Conservation (phyloP, 1,284 basidiomycete species). For the Leccinum huronense region DNA sequence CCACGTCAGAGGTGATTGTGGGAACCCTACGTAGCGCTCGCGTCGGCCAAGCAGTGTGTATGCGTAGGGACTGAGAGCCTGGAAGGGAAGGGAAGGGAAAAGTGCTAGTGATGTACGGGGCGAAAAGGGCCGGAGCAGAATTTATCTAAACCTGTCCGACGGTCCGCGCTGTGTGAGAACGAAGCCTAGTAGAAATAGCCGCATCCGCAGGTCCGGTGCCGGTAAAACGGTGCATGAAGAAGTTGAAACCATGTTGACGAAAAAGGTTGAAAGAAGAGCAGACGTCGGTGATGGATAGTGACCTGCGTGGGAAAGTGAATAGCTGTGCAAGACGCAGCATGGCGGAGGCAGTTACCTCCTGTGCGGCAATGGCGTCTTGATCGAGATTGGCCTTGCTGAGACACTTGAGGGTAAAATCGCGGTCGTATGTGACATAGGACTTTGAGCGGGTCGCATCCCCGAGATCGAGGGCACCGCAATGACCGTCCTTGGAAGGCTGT, state of each 20-base stretch:
- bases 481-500: conserved; percentile 58
- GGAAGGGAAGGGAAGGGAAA: background rate
- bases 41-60: background rate
- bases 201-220: conserved; percentile 47
- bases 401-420: conserved; percentile 95
- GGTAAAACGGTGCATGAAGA: conserved; percentile 88
- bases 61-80: background rate
- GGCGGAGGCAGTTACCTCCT: conserved; percentile 62
- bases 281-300: conserved; percentile 86
- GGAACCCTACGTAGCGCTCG: background rate
- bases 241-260: conserved; percentile 75
- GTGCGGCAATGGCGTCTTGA: conserved; percentile 80
- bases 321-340: conserved; percentile 13
- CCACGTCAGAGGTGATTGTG: background rate
- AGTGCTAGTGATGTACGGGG: background rate
- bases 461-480: conserved; percentile 60
- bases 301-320: conserved; percentile 49
- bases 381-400: conserved; percentile 91
- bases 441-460: conserved; percentile 45
- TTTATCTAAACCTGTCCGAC: no score
- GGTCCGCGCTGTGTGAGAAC: no score
- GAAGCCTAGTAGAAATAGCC: no score
- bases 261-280: conserved; percentile 85
- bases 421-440: conserved; percentile 60
- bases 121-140: background rate